A percentile compares a stretch with the other conserved stretches of the same genome.
Conservation (phyloP, 345 rosid genomes). For the Pugionium cornutum region DNA sequence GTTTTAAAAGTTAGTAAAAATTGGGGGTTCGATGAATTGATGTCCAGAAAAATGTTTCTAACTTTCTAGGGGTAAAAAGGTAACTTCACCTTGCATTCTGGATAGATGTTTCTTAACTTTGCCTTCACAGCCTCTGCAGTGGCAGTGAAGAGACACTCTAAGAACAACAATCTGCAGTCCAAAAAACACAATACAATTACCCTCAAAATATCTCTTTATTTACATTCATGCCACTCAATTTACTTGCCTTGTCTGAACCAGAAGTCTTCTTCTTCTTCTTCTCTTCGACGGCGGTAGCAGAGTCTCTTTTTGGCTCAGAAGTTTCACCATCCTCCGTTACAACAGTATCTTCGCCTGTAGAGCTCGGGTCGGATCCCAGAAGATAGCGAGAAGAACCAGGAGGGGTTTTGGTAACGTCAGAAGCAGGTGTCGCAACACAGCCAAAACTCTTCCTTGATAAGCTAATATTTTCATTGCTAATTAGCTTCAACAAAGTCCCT, state of each 20-base stretch:
- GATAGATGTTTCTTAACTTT: constrained; percentile 90
- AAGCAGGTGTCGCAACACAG: constrained; percentile 24
- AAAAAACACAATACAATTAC: background rate
- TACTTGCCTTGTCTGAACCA: constrained; percentile 39
- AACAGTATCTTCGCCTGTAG: constrained; percentile 48
- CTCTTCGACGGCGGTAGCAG: constrained; percentile 14
- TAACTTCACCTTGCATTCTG: constrained; percentile 73
- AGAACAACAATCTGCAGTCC: constrained; percentile 73
- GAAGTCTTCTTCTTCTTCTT: constrained; percentile 29
- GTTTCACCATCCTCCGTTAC: constrained; percentile 31
- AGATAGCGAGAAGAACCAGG: constrained; percentile 75
- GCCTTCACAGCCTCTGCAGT: constrained; percentile 85
- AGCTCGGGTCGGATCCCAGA: constrained; percentile 50
- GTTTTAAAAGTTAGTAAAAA: background rate
- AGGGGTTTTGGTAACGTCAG: constrained; percentile 50
- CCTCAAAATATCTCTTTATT: constrained; percentile 4
- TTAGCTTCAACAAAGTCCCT: constrained; percentile 30
- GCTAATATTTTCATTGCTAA: constrained; percentile 18
- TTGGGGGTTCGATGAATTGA: background rate
- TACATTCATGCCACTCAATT: constrained; percentile 35
- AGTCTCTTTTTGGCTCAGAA: background rate
- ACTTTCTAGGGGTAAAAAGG: background rate
- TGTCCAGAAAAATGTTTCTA: background rate
- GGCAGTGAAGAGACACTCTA: constrained; percentile 73
- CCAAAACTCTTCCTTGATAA: constrained; percentile 46